Base-by-base conservation (phyloP, 306 rosid genomes). In the Cucurbita ficifolia region DNA sequence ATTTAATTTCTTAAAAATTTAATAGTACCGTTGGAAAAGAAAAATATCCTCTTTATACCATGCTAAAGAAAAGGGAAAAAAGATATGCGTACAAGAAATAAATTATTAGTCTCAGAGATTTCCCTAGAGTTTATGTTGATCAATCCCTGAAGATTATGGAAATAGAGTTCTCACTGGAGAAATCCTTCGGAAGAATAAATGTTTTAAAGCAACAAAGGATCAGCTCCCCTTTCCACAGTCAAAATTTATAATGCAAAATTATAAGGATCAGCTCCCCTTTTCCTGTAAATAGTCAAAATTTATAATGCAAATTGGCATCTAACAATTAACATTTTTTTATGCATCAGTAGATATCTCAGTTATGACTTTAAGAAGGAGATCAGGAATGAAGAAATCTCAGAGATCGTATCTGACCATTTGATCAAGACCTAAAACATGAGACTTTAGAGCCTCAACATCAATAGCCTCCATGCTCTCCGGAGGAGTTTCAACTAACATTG, bases 341-440 rank as follows among this genome's bases (percentile, higher is more conserved):
- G 48, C 60, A 19, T 61, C 19, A 6, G 0, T 38, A 17, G 24
- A 16, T 36, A 17, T 35, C 38, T 36, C 14, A 61, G 48, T 61
- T 8, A 3, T 61, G 46, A 38, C 69, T 61, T 61, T 9, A 61
- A 61, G 48, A 6, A 67, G 17, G 36, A 67, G 53, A 18, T 35
- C 36, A 18, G 11, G 38, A 43, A 67, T 76, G 39, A 35, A 39
- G 50, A 78, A 73, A 39, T 74, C 4, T 42, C 46, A 16, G 67
- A 77, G 64, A 77, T 22, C 53, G 75, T 60, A 55, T 72, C 83
- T 45, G 36, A 93, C 98, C 97, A 85, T 76, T 60, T 73, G 76
- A 73, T 75, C 72, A 29, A 90, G 90, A 55, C 96, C 98, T 86
- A 94, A 81, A 67, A 94, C 74, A 85, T 94, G 97, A 8, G 98